Evolutionary conservation across 495 filamentous ascomycete species (phyloP).

Genomic region (Tuber borchii): DNA sequence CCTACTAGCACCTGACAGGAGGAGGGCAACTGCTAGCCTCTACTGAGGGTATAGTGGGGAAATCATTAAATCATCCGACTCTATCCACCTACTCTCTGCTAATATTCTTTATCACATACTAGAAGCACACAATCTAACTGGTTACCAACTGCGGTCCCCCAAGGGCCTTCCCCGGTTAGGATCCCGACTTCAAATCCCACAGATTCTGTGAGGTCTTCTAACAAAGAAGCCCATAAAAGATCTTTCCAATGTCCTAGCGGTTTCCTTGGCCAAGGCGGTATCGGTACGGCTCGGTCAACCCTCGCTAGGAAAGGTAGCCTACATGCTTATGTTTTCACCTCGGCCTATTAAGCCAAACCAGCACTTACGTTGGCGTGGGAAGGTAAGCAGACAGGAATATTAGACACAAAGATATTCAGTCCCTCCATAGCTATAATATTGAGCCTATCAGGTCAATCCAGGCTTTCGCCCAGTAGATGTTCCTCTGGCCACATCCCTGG

Average conservation of each 20-base stretch:
- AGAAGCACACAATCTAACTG: slow-evolving; percentile 13
- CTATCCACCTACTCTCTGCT: background rate
- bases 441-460: slow-evolving; percentile 66
- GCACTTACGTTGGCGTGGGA: slow-evolving; percentile 74
- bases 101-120: background rate
- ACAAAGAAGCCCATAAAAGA: slow-evolving; percentile 70
- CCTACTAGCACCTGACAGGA: no score
- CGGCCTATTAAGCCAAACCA: slow-evolving; percentile 60
- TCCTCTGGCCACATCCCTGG: slow-evolving; percentile 18
- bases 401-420: slow-evolving; percentile 95
- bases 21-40: no score
- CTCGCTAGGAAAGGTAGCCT: slow-evolving; percentile 6
- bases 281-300: slow-evolving; percentile 51
- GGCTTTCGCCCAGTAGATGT: slow-evolving; percentile 55
- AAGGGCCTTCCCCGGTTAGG: slow-evolving; percentile 78
- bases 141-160: slow-evolving; percentile 6
- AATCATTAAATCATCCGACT: no score
- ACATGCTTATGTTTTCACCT: background rate
- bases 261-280: slow-evolving; percentile 93
- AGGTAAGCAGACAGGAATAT: slow-evolving; percentile 73
- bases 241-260: slow-evolving; percentile 83
- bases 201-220: slow-evolving; percentile 78
- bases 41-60: no score
- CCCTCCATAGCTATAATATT: slow-evolving; percentile 94
- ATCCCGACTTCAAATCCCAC: slow-evolving; percentile 62